Base-by-base conservation (phyloP, 2,329 filamentous ascomycete species). In the Pseudogymnoascus sp. region DNA sequence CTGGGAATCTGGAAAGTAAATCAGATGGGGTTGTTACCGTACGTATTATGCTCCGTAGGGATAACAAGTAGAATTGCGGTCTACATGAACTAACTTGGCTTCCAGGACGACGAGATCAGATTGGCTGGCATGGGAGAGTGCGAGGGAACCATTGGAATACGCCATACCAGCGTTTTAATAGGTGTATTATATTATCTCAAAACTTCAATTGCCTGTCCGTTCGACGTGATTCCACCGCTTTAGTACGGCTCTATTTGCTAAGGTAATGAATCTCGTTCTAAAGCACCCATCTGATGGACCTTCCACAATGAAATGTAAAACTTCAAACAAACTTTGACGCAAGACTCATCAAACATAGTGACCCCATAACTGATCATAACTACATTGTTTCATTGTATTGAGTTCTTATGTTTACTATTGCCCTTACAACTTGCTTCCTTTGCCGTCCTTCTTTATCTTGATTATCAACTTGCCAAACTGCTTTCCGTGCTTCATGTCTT, bases 1-100 rank as follows among this genome's bases (percentile, higher is more conserved):
- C 78, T 99, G 72, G 94, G 94, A 2, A 80, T 99, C 60, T 99
- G 92, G 91, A 99, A 99, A 76, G 86, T 99, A 29, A 96, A 97
- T 75, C 86, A 84, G 38, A 99, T 99, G 94, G 94, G 94, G 0
- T 77, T 99, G 69, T 80, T 99, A 74, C 94, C 94, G 86, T 93
- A 81, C 74, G 89, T 84, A 55, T 62, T 37, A n/a, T 16, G 5
- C 49, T 58, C 8, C 37, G 11, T 43, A 14, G 29, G 6, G 45
- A 23, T 33, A 31, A 5, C 2, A 61, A 31, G 21, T 7, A 19
- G 4, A 11, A 14, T n/a, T 21, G 14, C 23, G 23, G 21, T 7
- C 23, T 62, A 59, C 58, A 38, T 10, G 16, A 11, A 23, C 31
- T 37, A 35, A 55, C 49, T 16, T 21, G 29, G 29, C n/a, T 33